Base-by-base conservation (phyloP, 306 rosid genomes). In the Cucumis sativus region DNA sequence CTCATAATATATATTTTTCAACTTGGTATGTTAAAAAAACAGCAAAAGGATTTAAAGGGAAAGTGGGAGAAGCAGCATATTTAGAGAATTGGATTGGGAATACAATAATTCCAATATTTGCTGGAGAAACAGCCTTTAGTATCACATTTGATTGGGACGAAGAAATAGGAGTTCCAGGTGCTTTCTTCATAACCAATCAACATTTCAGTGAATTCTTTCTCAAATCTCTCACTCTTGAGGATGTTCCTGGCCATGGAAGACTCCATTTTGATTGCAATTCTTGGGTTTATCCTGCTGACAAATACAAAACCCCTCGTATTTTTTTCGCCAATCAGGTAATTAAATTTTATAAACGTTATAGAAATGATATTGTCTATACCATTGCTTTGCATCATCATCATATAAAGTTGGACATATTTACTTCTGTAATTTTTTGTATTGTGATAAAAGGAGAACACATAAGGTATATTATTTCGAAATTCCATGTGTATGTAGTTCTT, bases 321-420 rank as follows among this genome's bases (percentile, higher is more conserved):
- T 93, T 93, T 86, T 93, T 93, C 63, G 17, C 79, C 47, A 93
- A 93, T 79, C 81, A 89, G 94, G 97, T 91, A 80, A 75, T 10
- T 3, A 23, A 33, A 33, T 15, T 6, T 52, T 3, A 6, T 23
- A 41, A 8, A 45, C 52, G 52, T 45, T 11, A 45, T 2, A 10
- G 1, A 45, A 45, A 45, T 11, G 4, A 11, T 45, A 45, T 45
- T 45, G 52, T 11, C 12, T 41, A 6, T 23, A 23, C 25, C 25
- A 23, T 23, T 23, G 37, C 37, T 3, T 33, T 33, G 37, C 37
- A 4, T 33, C 37, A 4, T 33, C 37, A 4, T 39, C 6, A 33
- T 4, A 0, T 4, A 33, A 33, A 33, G 57, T 16, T 52, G 8
- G 15, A 3, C 30, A 28, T 28, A 2, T 28, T 28, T 28, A 28